A percentile compares a stretch with the other conserved stretches of the same genome.
Conservation (phyloP, 805 yeast species). For the Wickerhamiella parazyma region DNA sequence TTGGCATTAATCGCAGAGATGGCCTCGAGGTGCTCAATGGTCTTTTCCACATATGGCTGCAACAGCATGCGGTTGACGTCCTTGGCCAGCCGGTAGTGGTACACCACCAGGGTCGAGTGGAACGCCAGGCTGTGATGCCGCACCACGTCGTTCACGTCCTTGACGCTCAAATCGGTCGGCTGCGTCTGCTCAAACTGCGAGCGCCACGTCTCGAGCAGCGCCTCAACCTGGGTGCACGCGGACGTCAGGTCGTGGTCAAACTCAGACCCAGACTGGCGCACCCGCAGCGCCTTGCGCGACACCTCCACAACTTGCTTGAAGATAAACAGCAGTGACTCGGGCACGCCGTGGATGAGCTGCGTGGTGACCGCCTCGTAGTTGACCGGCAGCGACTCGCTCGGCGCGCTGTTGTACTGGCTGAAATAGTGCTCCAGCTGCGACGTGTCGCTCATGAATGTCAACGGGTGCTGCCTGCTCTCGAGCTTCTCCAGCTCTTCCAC, state of each 20-base stretch:
- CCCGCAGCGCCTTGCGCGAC: constrained; percentile 47
- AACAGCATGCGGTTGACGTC: constrained; percentile 40
- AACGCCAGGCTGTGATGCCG: constrained; percentile 72
- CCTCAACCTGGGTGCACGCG: constrained; percentile 31
- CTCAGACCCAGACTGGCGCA: constrained; percentile 18
- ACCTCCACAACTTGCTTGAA: constrained; percentile 62
- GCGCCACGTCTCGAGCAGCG: constrained; percentile 48
- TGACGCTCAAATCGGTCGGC: constrained; percentile 17
- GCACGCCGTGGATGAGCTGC: constrained; percentile 72
- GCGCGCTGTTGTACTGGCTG: constrained; percentile 13
- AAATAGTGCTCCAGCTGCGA: constrained; percentile 20
- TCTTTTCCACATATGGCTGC: constrained; percentile 49
- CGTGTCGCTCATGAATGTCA: constrained; percentile 19
- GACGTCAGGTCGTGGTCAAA: constrained; percentile 11
- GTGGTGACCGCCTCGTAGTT: constrained; percentile 33
- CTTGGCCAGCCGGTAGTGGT: constrained; percentile 52
- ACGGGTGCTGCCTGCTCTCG: constrained; percentile 12
- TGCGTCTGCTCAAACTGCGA: constrained; percentile 40
- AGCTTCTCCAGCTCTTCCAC: constrained; percentile 10
- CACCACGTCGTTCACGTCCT: constrained; percentile 44
- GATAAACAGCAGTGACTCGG: constrained; percentile 60
- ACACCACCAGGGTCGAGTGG: constrained; percentile 56
- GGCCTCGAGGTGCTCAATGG: constrained; percentile 48
- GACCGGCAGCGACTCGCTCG: constrained; percentile 2
- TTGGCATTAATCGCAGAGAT: constrained; percentile 39